Conservation (phyloP, 2,329 filamentous ascomycete genomes). For the Zymoseptoria ardabiliae region DNA sequence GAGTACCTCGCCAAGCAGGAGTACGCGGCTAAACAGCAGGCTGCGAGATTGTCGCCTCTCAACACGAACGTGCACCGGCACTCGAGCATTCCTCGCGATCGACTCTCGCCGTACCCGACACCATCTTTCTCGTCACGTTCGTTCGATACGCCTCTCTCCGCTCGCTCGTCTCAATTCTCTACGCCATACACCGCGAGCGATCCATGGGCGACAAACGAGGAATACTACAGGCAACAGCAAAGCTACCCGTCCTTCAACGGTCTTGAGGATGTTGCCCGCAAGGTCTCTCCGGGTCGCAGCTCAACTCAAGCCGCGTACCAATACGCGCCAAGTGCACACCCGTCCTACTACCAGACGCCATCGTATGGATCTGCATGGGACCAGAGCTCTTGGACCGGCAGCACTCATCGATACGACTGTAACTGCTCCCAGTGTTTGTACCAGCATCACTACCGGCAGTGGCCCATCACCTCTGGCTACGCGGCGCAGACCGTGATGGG, state of each 20-base stretch:
- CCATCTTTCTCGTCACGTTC: constrained; percentile 19
- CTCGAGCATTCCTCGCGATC: constrained; percentile 40
- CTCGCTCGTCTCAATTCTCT: constrained; percentile 26
- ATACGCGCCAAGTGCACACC: constrained; percentile 20
- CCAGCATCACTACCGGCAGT: constrained; percentile 29
- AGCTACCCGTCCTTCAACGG: constrained; percentile 29
- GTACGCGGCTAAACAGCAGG: constrained; percentile 25
- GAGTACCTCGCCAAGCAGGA: constrained; percentile 24
- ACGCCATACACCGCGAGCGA: constrained; percentile 29
- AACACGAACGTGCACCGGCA: constrained; percentile 56
- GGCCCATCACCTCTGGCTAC: constrained; percentile 27
- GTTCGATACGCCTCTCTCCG: constrained; percentile 24
- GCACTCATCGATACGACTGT: constrained; percentile 30
- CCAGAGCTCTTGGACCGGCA: constrained; percentile 25
- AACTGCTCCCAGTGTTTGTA: constrained; percentile 29
- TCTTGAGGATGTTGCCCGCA: constrained; percentile 27
- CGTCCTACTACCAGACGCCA: constrained; percentile 22
- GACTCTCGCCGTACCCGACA: constrained; percentile 30
- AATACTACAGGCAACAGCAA: constrained; percentile 28
- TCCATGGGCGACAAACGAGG: constrained; percentile 26
- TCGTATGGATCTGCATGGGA: constrained; percentile 29
- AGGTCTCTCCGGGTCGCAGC: constrained; percentile 27
- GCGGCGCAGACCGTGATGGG: constrained; percentile 31
- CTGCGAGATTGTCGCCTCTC: constrained; percentile 49
- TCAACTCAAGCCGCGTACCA: constrained; percentile 24